A percentile compares a stretch with the other conserved stretches of the same genome.
Conservation (phyloP, 768 basidiomycete genomes). For the Nidularia sp. region DNA sequence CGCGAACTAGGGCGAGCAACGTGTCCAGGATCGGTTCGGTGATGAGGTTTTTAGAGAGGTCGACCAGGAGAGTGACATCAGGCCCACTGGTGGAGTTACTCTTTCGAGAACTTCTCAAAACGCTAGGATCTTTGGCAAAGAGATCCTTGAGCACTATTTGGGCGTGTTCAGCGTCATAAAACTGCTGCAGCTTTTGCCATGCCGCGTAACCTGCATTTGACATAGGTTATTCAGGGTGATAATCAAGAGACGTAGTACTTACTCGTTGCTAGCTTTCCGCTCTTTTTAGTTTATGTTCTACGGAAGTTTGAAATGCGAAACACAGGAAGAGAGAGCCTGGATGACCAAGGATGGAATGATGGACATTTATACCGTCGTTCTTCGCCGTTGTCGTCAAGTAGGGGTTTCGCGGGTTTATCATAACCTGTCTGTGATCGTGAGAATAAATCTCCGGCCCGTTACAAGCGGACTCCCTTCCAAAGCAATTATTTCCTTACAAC, state of each 20-base stretch:
- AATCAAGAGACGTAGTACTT: not conserved
- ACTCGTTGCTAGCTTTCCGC: not conserved
- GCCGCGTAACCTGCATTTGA: conserved; percentile 65
- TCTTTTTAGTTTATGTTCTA: not conserved
- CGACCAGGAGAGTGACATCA: conserved; percentile 80
- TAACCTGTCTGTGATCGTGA: too few relatives aligned
- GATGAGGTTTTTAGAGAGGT: conserved; percentile 97
- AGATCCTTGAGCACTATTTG: conserved; percentile 88
- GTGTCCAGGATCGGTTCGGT: conserved; percentile 77
- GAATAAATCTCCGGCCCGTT: too few relatives aligned
- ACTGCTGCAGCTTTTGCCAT: conserved; percentile 88
- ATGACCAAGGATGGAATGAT: too few relatives aligned
- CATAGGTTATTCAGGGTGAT: not conserved
- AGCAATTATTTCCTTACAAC: too few relatives aligned
- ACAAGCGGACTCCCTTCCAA: too few relatives aligned
- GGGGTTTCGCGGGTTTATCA: too few relatives aligned
- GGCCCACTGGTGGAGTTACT: conserved; percentile 64
- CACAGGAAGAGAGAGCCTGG: too few relatives aligned
- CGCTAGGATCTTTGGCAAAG: conserved; percentile 84
- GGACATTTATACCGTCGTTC: too few relatives aligned
- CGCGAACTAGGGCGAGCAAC: conserved; percentile 76
- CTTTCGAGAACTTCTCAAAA: conserved; percentile 79
- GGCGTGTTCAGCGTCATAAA: conserved; percentile 69
- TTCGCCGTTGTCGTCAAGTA: too few relatives aligned
- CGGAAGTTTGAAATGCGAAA: too few relatives aligned